phyloP scores from a whole-genome alignment of 345 rosid genomes.

The Passiflora organensis region DNA sequence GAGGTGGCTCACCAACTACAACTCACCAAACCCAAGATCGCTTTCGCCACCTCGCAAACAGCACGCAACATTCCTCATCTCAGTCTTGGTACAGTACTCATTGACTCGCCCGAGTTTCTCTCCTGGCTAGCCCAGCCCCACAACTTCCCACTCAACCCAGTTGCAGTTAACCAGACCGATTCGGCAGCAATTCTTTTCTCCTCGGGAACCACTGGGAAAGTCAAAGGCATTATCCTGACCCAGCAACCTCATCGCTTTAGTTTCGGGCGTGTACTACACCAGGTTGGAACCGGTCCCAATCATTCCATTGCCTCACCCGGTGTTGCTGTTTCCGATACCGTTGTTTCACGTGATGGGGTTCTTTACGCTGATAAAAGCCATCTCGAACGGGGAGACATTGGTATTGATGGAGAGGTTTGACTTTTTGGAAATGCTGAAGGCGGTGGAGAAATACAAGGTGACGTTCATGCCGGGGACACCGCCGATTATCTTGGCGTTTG shows the following conservation, averaged over 20 bases:
- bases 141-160: constrained; percentile 11
- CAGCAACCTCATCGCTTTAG: constrained; percentile 68
- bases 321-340: constrained; percentile 45
- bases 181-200: constrained; percentile 68
- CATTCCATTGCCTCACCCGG: constrained; percentile 29
- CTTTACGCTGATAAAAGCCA: constrained; percentile 28
- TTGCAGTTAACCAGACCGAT: constrained; percentile 48
- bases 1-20: constrained; percentile 56
- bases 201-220: constrained; percentile 76
- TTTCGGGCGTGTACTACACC: constrained; percentile 39
- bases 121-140: constrained; percentile 33
- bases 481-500: constrained; percentile 60
- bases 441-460: constrained; percentile 49
- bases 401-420: constrained; percentile 45
- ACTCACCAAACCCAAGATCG: constrained; percentile 56
- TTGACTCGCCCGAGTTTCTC: constrained; percentile 74
- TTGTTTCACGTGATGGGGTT: constrained; percentile 48
- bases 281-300: not conserved
- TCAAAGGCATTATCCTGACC: constrained; percentile 59
- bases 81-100: constrained; percentile 37
- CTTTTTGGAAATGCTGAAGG: constrained; percentile 33
- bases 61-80: constrained; percentile 38
- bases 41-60: constrained; percentile 54
- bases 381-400: constrained; percentile 36
- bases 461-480: constrained; percentile 76